Evolutionary conservation across 208 protist genomes (phyloP).

Genomic region (Trypanosoma brucei): DNA sequence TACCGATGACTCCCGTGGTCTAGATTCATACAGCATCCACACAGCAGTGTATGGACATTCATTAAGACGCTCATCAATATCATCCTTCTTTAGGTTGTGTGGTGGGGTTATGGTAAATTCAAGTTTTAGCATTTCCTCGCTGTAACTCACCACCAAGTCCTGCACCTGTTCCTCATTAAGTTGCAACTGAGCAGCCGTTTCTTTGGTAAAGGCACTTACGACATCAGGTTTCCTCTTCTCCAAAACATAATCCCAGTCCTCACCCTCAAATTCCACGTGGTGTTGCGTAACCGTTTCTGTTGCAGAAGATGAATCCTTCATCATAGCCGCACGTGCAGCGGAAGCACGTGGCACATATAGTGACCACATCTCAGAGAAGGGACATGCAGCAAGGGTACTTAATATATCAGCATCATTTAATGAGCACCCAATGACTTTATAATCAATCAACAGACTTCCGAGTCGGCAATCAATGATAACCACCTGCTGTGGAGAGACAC

Average conservation of each 20-base stretch:
- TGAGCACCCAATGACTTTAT: not conserved
- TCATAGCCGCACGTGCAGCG: too few species aligned
- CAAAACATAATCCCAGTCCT: not conserved
- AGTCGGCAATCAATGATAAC: not conserved
- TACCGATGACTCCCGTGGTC: not conserved
- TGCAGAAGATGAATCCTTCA: not conserved
- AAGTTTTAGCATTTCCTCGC: not conserved
- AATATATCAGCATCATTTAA: not conserved
- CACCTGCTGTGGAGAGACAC: not conserved
- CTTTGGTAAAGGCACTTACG: not conserved
- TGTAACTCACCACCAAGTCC: not conserved
- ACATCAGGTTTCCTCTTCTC: not conserved
- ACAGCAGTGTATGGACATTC: not conserved
- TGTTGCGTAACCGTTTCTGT: not conserved
- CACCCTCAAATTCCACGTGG: not conserved
- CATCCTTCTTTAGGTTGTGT: not conserved
- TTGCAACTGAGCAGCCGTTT: not conserved
- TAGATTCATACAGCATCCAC: not conserved
- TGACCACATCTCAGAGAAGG: not conserved
- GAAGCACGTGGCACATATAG: not conserved
- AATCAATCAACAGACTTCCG: not conserved
- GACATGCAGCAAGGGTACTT: not conserved
- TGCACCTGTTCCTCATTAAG: not conserved
- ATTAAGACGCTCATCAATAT: not conserved
- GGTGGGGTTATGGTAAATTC: not conserved